phyloP scores from a whole-genome alignment of 495 filamentous ascomycete genomes.

The Aspergillus haitiensis region DNA sequence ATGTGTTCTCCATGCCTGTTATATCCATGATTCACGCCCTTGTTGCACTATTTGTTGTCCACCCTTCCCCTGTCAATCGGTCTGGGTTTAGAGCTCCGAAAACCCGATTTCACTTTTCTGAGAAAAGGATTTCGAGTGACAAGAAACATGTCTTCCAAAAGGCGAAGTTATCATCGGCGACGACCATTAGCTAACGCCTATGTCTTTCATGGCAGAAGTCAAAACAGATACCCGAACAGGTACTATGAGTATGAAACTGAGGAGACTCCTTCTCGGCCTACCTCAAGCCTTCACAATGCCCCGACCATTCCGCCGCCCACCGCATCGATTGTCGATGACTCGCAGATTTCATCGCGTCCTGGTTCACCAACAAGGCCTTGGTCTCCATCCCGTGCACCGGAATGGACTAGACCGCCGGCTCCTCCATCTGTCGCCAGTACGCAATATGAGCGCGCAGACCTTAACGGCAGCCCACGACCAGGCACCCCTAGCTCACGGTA shows the following conservation, averaged over 20 bases:
- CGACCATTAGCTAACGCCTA: slow-evolving; percentile 31
- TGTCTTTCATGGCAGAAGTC: slow-evolving; percentile 24
- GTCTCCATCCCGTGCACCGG: slow-evolving; percentile 67
- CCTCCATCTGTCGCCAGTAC: slow-evolving; percentile 53
- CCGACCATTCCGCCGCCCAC: slow-evolving; percentile 58
- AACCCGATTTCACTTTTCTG: background rate
- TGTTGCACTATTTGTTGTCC: background rate
- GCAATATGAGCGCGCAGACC: slow-evolving; percentile 79
- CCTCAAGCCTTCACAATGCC: slow-evolving; percentile 55
- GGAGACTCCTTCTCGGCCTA: slow-evolving; percentile 47
- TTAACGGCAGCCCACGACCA: slow-evolving; percentile 87
- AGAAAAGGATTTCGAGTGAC: background rate
- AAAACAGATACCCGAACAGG: slow-evolving; percentile 27
- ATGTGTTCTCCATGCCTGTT: background rate
- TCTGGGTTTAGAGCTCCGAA: background rate
- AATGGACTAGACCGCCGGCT: slow-evolving; percentile 69
- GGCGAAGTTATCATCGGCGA: slow-evolving; percentile 2
- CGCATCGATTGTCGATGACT: slow-evolving; percentile 43
- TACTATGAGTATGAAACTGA: slow-evolving; percentile 38
- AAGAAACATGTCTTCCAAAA: background rate
- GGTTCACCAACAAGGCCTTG: slow-evolving; percentile 67
- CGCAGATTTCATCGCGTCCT: slow-evolving; percentile 52
- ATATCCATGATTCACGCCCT: background rate
- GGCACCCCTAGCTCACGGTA: slow-evolving; percentile 88
- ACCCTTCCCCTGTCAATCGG: background rate